Evolutionary conservation across 257 asterid genomes (phyloP), one percentile per base, ranked within the genome.

Genomic region (Paraleonurus japonicus): DNA sequence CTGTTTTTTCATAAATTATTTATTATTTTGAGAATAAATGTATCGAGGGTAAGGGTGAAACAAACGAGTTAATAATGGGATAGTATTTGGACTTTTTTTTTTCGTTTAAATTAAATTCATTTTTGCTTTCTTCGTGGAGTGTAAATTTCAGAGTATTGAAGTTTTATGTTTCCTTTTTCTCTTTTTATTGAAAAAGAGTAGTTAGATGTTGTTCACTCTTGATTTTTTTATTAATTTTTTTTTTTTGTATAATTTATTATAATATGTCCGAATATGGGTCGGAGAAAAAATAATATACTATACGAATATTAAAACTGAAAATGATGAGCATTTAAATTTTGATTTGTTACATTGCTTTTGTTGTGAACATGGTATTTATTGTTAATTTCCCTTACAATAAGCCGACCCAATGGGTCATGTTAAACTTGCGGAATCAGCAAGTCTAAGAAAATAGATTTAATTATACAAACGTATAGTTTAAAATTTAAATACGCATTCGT

Each of bases 121-220:
- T 51, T 72, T 82, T 71, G 11, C 59, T 75, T 39, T 72, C 64
- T 75, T 81, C 70, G 51, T 71, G 78, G 91, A 79, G 82, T 84
- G 89, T 89, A 87, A 77, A 85, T 87, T 84, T 83, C 78, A 70
- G 78, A 84, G 64, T 73, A 32, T 79, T 67, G 61, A 64, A 51
- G 39, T 81, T 71, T 53, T 64, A 54, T 75, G 67, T 70, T 66
- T 61, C 15, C 63, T 50, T 61, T 19, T 54, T 61, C n/a, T n/a
- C n/a, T n/a, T n/a, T n/a, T n/a, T n/a, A n/a, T n/a, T 13, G 24
- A 24, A 13, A 65, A 62, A 41, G 39, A 8, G 28, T 67, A 26
- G 55, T 26, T 8, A 57, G 47, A 62, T 35, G 39, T 57, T 35
- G 39, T 57, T 35, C 51, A 26, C 23, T 60, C 12, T 19, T 20